A percentile compares a stretch with the other conserved stretches of the same genome.
Conservation (phyloP, 192 early-diverging fungal genomes). For the Dispira simplex region DNA sequence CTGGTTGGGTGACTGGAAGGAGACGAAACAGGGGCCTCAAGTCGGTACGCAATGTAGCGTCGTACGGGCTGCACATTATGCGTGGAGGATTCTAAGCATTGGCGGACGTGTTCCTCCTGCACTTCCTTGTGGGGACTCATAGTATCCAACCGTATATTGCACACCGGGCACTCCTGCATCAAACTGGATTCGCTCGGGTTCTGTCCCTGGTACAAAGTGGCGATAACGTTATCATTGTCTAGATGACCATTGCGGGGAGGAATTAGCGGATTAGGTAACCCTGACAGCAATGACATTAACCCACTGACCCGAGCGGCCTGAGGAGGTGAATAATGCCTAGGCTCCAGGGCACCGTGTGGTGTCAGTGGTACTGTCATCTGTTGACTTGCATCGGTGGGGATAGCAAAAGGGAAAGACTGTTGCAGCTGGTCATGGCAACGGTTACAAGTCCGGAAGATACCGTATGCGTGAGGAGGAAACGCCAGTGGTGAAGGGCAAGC, state of each 20-base stretch:
- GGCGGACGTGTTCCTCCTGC: conserved; percentile 44
- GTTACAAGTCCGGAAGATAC: conserved; percentile 7
- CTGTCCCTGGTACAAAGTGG: neutral
- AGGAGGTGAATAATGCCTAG: no score
- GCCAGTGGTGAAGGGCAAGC: neutral
- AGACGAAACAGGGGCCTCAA: neutral
- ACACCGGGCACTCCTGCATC: conserved; percentile 65
- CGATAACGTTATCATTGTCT: no score
- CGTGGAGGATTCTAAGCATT: conserved; percentile 31
- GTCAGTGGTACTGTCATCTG: no score
- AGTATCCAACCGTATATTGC: conserved; percentile 30
- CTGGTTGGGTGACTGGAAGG: neutral
- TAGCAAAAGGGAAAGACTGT: no score
- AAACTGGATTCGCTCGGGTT: conserved; percentile 29
- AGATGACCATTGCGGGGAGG: no score
- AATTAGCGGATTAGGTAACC: no score
- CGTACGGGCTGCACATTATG: neutral
- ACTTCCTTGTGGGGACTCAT: conserved; percentile 23
- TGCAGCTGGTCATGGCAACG: conserved; percentile 2
- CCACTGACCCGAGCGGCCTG: no score
- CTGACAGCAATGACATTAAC: no score
- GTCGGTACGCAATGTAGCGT: conserved; percentile 11
- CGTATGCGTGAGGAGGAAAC: conserved; percentile 7
- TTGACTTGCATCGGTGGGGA: no score
- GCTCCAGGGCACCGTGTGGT: no score